Percentiles rank a stretch among this genome's conserved stretches.
Conservation (phyloP, 345 rosid genomes). For the Garcia nutans region DNA sequence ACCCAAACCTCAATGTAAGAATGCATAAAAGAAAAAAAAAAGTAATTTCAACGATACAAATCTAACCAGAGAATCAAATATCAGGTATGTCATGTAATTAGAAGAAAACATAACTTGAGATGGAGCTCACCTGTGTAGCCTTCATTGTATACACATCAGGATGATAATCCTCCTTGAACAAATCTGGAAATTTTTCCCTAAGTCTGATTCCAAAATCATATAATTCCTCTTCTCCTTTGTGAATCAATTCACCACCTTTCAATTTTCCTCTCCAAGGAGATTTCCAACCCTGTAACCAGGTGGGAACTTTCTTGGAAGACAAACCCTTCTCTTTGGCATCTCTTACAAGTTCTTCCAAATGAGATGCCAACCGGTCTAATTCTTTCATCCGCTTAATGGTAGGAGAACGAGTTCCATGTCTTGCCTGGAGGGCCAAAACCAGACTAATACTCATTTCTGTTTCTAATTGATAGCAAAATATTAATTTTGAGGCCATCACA, state of each 20-base stretch:
- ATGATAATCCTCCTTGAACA: constrained; percentile 79
- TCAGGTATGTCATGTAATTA: neutral
- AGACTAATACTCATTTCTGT: neutral
- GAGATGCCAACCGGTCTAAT: constrained; percentile 62
- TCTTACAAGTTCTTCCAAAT: constrained; percentile 50
- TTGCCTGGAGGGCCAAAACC: constrained; percentile 48
- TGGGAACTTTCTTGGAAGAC: constrained; percentile 52
- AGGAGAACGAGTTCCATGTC: constrained; percentile 97
- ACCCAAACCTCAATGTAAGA: neutral
- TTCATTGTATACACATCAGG: constrained; percentile 74
- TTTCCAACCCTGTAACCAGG: constrained; percentile 67
- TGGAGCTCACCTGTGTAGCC: constrained; percentile 73
- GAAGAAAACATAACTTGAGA: neutral
- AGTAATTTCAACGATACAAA: neutral
- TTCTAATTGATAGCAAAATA: neutral
- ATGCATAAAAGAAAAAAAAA: neutral
- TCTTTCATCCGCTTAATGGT: constrained; percentile 82
- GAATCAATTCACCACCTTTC: constrained; percentile 77
- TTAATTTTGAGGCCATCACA: neutral
- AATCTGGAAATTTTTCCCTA: constrained; percentile 61
- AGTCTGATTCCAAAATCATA: constrained; percentile 72
- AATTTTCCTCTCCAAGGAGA: constrained; percentile 87
- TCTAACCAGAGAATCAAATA: neutral
- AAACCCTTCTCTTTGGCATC: constrained; percentile 51
- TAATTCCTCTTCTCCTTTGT: constrained; percentile 74